These are phyloP conservation scores for Beta corolliflora DNA, from an alignment of 179 eudicot species.

Conservation along the genomic window DNA sequence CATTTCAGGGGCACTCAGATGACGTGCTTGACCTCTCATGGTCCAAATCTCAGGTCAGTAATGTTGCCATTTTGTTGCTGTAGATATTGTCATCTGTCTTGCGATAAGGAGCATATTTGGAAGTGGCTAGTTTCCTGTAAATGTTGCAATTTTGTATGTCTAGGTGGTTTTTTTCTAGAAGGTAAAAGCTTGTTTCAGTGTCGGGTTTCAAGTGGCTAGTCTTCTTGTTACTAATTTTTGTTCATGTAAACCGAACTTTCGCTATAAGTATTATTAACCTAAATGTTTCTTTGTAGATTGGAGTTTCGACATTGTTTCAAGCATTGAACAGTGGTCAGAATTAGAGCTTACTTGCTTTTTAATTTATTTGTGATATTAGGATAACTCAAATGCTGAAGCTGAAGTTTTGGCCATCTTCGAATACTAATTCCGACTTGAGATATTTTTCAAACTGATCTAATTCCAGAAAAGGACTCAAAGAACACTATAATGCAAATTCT, in stretches of 20 bases:
- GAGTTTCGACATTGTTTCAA: neutral
- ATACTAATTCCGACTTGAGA: neutral
- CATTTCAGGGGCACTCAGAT: slow-evolving; percentile 84
- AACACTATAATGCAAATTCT: neutral
- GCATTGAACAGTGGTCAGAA: neutral
- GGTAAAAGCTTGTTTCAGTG: neutral
- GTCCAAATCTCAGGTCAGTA: slow-evolving; percentile 95
- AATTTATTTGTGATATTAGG: neutral
- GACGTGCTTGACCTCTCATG: slow-evolving; percentile 99
- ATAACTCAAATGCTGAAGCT: neutral
- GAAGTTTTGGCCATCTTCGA: neutral
- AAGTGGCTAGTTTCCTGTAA: neutral
- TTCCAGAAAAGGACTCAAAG: neutral
- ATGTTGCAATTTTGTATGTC: slow-evolving; percentile 1
- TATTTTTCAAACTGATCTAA: neutral
- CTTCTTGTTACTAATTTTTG: neutral
- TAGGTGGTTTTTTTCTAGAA: neutral
- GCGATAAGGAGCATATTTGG: neutral
- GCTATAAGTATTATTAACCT: neutral
- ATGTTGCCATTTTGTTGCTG: slow-evolving; percentile 1
- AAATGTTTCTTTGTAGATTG: neutral
- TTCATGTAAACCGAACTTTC: neutral
- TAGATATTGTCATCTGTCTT: neutral
- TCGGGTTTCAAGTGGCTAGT: slow-evolving; percentile 4
- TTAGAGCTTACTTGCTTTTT: neutral